Conservation (phyloP, 257 asterid genomes). For the Nicotiana attenuata region DNA sequence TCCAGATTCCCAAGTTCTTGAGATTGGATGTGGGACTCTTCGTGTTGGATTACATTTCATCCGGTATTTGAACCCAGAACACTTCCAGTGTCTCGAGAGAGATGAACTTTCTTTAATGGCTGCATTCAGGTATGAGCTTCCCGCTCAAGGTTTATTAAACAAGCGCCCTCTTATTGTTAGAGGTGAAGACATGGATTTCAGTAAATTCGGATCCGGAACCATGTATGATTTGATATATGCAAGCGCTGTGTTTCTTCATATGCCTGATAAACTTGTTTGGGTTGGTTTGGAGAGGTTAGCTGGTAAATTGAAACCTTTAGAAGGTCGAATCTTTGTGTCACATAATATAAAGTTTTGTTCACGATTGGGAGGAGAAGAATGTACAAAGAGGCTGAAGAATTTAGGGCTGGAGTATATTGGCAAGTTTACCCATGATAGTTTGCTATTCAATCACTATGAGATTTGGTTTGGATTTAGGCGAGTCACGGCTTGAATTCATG, state of each 20-base stretch:
- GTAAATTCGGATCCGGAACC: constrained; percentile 54
- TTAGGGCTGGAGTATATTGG: constrained; percentile 76
- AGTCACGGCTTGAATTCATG: constrained; percentile 29
- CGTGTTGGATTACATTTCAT: constrained; percentile 94
- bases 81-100: constrained; percentile 81
- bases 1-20: constrained; percentile 69
- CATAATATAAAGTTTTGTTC: constrained; percentile 94
- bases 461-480: constrained; percentile 86
- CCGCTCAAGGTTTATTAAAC: constrained; percentile 73
- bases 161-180: constrained; percentile 82
- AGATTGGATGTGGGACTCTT: constrained; percentile 96
- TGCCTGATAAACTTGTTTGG: constrained; percentile 94
- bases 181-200: constrained; percentile 92
- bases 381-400: constrained; percentile 55
- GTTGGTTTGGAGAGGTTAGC: constrained; percentile 68
- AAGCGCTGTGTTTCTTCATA: constrained; percentile 91
- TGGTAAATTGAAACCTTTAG: constrained; percentile 51
- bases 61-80: constrained; percentile 60
- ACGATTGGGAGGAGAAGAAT: constrained; percentile 84
- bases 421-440: constrained; percentile 82
- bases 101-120: constrained; percentile 97
- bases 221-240: constrained; percentile 74
- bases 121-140: constrained; percentile 85
- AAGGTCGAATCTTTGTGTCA: constrained; percentile 83
- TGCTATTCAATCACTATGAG: constrained; percentile 92